Evolutionary conservation across 169 alveolate genomes (phyloP).

Genomic region (Perkinsus chesapeaki): DNA sequence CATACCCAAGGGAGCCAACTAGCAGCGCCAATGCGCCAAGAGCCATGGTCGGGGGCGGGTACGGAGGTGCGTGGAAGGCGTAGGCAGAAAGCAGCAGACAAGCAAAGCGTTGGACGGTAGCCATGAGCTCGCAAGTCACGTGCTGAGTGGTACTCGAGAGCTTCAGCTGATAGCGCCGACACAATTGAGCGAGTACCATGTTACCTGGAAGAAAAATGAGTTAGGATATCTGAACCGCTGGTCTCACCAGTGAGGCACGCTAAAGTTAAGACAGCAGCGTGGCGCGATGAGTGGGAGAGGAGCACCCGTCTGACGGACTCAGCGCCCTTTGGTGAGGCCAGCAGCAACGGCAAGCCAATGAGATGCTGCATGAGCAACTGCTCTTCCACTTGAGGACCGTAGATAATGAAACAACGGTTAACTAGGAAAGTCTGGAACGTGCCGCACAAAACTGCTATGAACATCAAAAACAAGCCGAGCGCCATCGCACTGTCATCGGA

Average conservation of each 20-base stretch:
- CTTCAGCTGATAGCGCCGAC: neutral
- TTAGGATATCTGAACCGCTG: neutral
- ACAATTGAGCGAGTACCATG: neutral
- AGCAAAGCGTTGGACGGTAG: neutral
- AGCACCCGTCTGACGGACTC: neutral
- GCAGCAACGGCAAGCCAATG: neutral
- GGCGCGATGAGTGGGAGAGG: neutral
- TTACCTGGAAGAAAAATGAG: neutral
- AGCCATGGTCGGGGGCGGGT: neutral
- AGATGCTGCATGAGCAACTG: neutral
- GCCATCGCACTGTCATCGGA: neutral
- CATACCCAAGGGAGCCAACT: neutral
- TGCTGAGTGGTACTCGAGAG: neutral
- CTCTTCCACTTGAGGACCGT: neutral
- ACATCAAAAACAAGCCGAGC: neutral
- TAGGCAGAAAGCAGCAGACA: neutral
- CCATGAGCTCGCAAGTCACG: slow-evolving; percentile 3
- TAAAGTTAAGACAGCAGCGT: neutral
- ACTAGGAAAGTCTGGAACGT: neutral
- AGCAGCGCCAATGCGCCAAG: neutral
- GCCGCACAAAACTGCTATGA: neutral
- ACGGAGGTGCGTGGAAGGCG: neutral
- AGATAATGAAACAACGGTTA: neutral
- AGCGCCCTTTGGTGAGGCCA: neutral
- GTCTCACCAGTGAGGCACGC: neutral